Evolutionary conservation across 2,329 filamentous ascomycete species (phyloP).

Genomic region (Lasiodiplodia sp.): DNA sequence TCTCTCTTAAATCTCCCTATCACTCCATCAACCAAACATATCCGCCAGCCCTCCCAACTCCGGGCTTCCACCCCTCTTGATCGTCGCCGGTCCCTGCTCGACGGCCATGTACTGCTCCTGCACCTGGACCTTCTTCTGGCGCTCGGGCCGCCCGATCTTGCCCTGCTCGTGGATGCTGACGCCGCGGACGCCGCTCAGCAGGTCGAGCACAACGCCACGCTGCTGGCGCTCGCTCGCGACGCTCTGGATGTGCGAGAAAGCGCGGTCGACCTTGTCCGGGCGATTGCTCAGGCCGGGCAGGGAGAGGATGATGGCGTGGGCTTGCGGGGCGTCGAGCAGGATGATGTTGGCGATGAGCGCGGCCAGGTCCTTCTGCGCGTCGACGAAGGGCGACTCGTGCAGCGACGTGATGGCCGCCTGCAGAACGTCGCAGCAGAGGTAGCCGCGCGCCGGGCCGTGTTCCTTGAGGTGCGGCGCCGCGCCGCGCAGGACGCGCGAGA

Average conservation of each 20-base stretch:
- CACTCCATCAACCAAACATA: slow-evolving; percentile 52
- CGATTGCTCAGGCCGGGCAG: slow-evolving; percentile 76
- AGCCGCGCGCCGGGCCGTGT: slow-evolving; percentile 74
- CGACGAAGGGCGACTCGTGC: slow-evolving; percentile 95
- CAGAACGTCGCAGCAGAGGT: slow-evolving; percentile 86
- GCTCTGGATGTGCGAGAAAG: slow-evolving; percentile 49
- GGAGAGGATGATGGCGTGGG: slow-evolving; percentile 76
- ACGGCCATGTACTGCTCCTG: slow-evolving; percentile 54
- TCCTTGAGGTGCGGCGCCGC: slow-evolving; percentile 79
- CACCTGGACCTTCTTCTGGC: slow-evolving; percentile 43
- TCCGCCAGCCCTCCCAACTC: slow-evolving; percentile 54
- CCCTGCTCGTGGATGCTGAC: slow-evolving; percentile 94
- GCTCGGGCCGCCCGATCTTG: slow-evolving; percentile 64
- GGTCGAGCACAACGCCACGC: slow-evolving; percentile 79
- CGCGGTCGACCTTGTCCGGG: slow-evolving; percentile 66
- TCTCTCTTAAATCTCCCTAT: background rate
- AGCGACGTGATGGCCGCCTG: slow-evolving; percentile 89
- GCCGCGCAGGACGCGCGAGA: slow-evolving; percentile 84
- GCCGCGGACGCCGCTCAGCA: slow-evolving; percentile 86
- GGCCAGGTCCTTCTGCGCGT: slow-evolving; percentile 91
- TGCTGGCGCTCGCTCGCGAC: slow-evolving; percentile 72
- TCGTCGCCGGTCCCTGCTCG: slow-evolving; percentile 43
- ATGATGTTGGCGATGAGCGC: slow-evolving; percentile 86
- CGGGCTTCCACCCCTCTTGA: slow-evolving; percentile 50
- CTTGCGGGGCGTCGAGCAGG: slow-evolving; percentile 70